phyloP scores from a whole-genome alignment of 139 green algal genomes.

The Yamagishiella unicocca region DNA sequence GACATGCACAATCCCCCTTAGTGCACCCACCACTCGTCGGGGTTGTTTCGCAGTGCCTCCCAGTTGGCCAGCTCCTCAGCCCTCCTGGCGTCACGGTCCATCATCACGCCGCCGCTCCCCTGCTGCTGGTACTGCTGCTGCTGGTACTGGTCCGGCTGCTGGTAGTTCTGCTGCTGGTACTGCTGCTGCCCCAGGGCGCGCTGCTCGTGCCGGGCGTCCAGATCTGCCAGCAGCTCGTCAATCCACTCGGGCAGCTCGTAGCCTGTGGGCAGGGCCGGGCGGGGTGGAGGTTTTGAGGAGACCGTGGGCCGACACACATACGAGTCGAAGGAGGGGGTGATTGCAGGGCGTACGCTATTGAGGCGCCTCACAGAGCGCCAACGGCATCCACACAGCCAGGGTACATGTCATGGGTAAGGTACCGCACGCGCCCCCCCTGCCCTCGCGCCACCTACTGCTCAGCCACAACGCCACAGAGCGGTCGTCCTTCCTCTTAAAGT shows the following conservation, averaged over 20 bases:
- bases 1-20: no score
- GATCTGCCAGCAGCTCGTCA: slow-evolving; percentile 8
- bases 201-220: slow-evolving; percentile 10
- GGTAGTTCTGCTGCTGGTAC: slow-evolving; percentile 4
- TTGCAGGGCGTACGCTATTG: no score
- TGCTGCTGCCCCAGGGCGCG: not conserved
- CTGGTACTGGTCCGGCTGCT: not conserved
- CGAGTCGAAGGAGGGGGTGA: no score
- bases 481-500: slow-evolving; percentile 65
- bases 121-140: slow-evolving; percentile 16
- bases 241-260: not conserved
- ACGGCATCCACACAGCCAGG: no score
- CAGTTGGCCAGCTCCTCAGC: not conserved
- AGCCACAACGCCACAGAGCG: slow-evolving; percentile 47
- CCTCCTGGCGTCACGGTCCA: not conserved
- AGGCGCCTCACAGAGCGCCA: no score
- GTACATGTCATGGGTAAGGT: no score
- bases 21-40: slow-evolving; percentile 43
- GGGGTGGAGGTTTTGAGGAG: no score
- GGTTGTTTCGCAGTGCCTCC: slow-evolving; percentile 31
- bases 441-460: slow-evolving; percentile 6
- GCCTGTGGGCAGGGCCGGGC: no score
- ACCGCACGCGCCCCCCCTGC: no score
- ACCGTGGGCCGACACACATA: no score
- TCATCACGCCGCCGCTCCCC: not conserved